phyloP scores from a whole-genome alignment of 2,329 filamentous ascomycete species.

The Fusarium irregulare region DNA sequence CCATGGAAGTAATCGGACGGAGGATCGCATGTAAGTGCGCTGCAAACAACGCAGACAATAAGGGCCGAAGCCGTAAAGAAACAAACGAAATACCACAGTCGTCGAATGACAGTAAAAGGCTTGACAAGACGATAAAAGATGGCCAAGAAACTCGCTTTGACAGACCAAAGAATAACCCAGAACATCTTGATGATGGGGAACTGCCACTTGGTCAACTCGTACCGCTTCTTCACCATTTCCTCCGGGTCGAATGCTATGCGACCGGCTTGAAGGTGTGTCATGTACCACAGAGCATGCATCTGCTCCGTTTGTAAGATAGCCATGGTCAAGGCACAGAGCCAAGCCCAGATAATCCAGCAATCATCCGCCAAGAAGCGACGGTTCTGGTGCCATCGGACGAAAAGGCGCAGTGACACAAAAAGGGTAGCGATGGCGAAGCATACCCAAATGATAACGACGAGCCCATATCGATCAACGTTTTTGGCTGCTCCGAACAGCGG shows the following conservation, averaged over 20 bases:
- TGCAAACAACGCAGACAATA: slow-evolving; percentile 15
- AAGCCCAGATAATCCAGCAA: slow-evolving; percentile 31
- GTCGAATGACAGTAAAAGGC: slow-evolving; percentile 10
- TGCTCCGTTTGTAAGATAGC: slow-evolving; percentile 26
- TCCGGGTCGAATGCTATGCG: background rate
- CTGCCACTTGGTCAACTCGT: slow-evolving; percentile 14
- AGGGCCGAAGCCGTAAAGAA: slow-evolving; percentile 4
- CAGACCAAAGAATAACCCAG: slow-evolving; percentile 29
- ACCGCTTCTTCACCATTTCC: background rate
- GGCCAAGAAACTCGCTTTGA: slow-evolving; percentile 26
- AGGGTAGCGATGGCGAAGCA: slow-evolving; percentile 20
- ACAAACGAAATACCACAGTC: slow-evolving; percentile 16
- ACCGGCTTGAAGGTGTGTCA: slow-evolving; percentile 12
- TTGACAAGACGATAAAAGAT: slow-evolving; percentile 20
- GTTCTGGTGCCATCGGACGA: slow-evolving; percentile 25
- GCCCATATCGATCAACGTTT: slow-evolving; percentile 4
- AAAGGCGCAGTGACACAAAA: slow-evolving; percentile 4
- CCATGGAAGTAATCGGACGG: slow-evolving; percentile 25
- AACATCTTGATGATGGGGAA: slow-evolving; percentile 32
- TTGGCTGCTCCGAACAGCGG: slow-evolving; percentile 19
- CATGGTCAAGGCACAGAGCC: slow-evolving; percentile 22
- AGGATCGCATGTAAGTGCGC: slow-evolving; percentile 10
- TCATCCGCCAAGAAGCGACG: slow-evolving; percentile 18
- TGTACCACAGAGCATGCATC: slow-evolving; percentile 27
- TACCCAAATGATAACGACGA: slow-evolving; percentile 6